A percentile compares a stretch with the other conserved stretches of the same genome.
These are phyloP conservation scores for Helichrysum umbraculigerum DNA, from an alignment of 129 eudicot species.

Conservation along the genomic window DNA sequence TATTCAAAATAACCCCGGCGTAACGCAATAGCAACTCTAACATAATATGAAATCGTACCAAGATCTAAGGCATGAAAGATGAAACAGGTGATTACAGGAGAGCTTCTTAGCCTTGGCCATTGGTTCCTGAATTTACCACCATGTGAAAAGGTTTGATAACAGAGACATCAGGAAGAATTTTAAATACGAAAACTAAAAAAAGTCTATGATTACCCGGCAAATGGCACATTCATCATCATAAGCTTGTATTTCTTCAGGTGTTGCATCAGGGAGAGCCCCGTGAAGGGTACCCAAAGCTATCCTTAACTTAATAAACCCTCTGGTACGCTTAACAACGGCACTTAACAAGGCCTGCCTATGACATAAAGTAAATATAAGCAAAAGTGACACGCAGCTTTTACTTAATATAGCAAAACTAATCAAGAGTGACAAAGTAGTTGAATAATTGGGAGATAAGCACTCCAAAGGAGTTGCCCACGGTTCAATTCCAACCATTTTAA, in stretches of 20 bases:
- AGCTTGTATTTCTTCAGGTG: slow-evolving; percentile 78
- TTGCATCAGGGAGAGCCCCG: slow-evolving; percentile 96
- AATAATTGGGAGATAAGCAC: too few relatives aligned
- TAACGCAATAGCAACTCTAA: slow-evolving; percentile 6
- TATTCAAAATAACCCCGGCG: neutral
- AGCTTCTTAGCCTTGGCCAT: slow-evolving; percentile 99
- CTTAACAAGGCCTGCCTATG: slow-evolving; percentile 73
- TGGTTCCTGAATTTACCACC: slow-evolving; percentile 61
- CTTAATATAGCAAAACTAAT: too few relatives aligned
- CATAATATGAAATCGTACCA: slow-evolving; percentile 47
- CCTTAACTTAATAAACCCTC: slow-evolving; percentile 74
- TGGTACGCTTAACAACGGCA: slow-evolving; percentile 73
- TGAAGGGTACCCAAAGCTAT: slow-evolving; percentile 85
- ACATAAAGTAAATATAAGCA: slow-evolving; percentile 16
- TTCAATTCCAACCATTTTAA: too few relatives aligned
- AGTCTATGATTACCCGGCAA: slow-evolving; percentile 64
- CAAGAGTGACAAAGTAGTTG: too few relatives aligned
- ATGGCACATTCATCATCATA: slow-evolving; percentile 98
- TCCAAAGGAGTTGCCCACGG: too few relatives aligned
- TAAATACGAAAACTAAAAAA: neutral
- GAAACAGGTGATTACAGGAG: slow-evolving; percentile 88
- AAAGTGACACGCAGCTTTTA: neutral
- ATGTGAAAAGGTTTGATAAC: slow-evolving; percentile 13
- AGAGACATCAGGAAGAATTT: neutral
- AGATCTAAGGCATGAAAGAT: slow-evolving; percentile 92